phyloP scores from a whole-genome alignment of 495 filamentous ascomycete genomes.

The Hypomontagnella monticulosa region DNA sequence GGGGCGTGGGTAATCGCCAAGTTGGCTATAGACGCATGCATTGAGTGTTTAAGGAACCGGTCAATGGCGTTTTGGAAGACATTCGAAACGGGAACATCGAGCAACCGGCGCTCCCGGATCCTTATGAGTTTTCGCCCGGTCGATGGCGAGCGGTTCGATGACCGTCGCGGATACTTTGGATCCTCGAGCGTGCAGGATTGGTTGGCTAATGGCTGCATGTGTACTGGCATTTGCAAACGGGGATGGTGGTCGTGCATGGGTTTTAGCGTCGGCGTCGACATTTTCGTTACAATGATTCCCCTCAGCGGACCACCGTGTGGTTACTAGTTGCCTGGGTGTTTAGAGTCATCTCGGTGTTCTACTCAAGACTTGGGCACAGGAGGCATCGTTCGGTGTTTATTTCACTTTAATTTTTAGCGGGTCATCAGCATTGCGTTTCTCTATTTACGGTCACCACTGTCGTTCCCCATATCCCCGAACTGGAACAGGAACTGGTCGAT shows the following conservation, averaged over 20 bases:
- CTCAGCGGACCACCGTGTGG: conserved; percentile 37
- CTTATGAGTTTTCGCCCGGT: conserved; percentile 15
- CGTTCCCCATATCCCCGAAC: conserved; percentile 16
- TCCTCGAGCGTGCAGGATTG: conserved; percentile 28
- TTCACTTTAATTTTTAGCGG: conserved; percentile 35
- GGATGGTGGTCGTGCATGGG: conserved; percentile 43
- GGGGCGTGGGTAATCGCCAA: conserved; percentile 22
- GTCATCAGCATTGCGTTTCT: conserved; percentile 40
- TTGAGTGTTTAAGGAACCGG: conserved; percentile 28
- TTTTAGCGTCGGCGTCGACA: conserved; percentile 46
- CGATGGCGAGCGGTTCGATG: conserved; percentile 10
- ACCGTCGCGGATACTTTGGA: conserved; percentile 31
- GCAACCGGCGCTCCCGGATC: conserved; percentile 10
- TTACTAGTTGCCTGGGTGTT: conserved; percentile 38
- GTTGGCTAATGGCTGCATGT: conserved; percentile 48
- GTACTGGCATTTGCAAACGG: conserved; percentile 45
- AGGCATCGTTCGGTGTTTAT: conserved; percentile 40
- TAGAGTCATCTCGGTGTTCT: conserved; percentile 44
- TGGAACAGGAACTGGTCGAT: conserved; percentile 5
- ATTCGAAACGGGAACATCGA: conserved; percentile 27
- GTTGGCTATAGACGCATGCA: conserved; percentile 25
- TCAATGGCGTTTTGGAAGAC: conserved; percentile 39
- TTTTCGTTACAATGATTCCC: conserved; percentile 42
- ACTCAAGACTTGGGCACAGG: conserved; percentile 42
- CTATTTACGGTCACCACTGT: conserved; percentile 22